These are phyloP conservation scores for Deinandra increscens DNA, from an alignment of 129 eudicot species.

Conservation along the genomic window DNA sequence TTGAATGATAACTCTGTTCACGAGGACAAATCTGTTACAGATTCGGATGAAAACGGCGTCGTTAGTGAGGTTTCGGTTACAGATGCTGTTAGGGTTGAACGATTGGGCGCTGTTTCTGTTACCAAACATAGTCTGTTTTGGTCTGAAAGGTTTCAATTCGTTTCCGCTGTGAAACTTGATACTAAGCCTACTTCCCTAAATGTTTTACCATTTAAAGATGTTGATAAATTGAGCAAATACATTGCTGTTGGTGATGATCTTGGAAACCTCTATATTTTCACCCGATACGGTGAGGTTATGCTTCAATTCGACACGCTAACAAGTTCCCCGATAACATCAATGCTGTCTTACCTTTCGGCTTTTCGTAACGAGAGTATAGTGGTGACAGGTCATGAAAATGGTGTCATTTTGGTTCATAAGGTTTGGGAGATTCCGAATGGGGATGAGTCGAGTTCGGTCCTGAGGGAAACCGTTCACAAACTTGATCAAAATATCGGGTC, in stretches of 20 bases:
- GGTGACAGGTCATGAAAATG: slow-evolving; percentile 84
- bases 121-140: slow-evolving; percentile 77
- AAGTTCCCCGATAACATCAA: slow-evolving; percentile 49
- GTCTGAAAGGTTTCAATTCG: slow-evolving; percentile 86
- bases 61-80: slow-evolving; percentile 27
- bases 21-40: neutral
- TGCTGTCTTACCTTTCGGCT: slow-evolving; percentile 61
- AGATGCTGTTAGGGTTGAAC: slow-evolving; percentile 32
- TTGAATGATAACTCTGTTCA: slow-evolving; percentile 12
- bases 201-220: slow-evolving; percentile 70
- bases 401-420: slow-evolving; percentile 69
- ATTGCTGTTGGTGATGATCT: slow-evolving; percentile 73
- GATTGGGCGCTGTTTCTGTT: slow-evolving; percentile 53
- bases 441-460: slow-evolving; percentile 54
- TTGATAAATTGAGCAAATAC: slow-evolving; percentile 74
- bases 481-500: slow-evolving; percentile 35
- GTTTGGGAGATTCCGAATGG: slow-evolving; percentile 63
- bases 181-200: slow-evolving; percentile 59
- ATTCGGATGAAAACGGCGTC: slow-evolving; percentile 15
- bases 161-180: slow-evolving; percentile 79
- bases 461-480: slow-evolving; percentile 46
- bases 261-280: slow-evolving; percentile 65
- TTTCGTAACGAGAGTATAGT: slow-evolving; percentile 70
- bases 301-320: slow-evolving; percentile 48
- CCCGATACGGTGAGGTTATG: slow-evolving; percentile 67